A percentile compares a stretch with the other conserved stretches of the same genome.
These are phyloP conservation scores for Papiliotrema terrestris DNA, from an alignment of 1,284 basidiomycete species.

Conservation along the genomic window DNA sequence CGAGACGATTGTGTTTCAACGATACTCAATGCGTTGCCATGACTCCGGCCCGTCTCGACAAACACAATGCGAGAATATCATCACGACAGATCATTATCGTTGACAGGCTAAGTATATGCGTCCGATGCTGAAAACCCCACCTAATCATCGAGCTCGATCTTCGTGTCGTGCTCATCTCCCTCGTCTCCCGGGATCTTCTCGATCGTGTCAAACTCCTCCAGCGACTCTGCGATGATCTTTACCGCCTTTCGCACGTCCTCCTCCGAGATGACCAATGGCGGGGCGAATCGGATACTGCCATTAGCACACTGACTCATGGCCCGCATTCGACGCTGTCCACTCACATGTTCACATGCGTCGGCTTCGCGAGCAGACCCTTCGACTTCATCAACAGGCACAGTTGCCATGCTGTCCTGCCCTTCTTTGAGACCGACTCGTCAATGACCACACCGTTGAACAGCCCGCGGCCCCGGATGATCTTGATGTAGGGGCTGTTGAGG, in stretches of 20 bases:
- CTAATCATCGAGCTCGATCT: slow-evolving; percentile 22
- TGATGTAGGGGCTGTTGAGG: slow-evolving; percentile 67
- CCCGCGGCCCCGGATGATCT: slow-evolving; percentile 76
- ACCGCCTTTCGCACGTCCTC: slow-evolving; percentile 74
- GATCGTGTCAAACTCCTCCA: slow-evolving; percentile 78
- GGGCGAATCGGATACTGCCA: slow-evolving; percentile 93
- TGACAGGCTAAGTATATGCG: too few relatives aligned
- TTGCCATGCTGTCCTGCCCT: slow-evolving; percentile 88
- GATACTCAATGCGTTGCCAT: too few relatives aligned
- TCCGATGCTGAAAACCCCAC: neutral
- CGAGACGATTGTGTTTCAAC: too few relatives aligned
- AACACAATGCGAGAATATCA: too few relatives aligned
- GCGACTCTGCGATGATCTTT: slow-evolving; percentile 68
- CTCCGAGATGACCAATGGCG: slow-evolving; percentile 88
- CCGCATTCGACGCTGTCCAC: too few relatives aligned
- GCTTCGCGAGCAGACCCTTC: slow-evolving; percentile 59
- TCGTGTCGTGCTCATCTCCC: slow-evolving; percentile 37
- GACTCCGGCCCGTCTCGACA: too few relatives aligned
- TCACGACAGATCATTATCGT: too few relatives aligned
- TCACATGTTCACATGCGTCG: too few relatives aligned
- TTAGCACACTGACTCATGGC: slow-evolving; percentile 18
- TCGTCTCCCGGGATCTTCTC: slow-evolving; percentile 68
- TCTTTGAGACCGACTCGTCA: slow-evolving; percentile 71
- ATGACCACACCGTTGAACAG: slow-evolving; percentile 93
- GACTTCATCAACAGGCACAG: slow-evolving; percentile 89